A percentile compares a stretch with the other conserved stretches of the same genome.
phyloP scores from a whole-genome alignment of 2,329 filamentous ascomycete species.

The Penicillium sp. region DNA sequence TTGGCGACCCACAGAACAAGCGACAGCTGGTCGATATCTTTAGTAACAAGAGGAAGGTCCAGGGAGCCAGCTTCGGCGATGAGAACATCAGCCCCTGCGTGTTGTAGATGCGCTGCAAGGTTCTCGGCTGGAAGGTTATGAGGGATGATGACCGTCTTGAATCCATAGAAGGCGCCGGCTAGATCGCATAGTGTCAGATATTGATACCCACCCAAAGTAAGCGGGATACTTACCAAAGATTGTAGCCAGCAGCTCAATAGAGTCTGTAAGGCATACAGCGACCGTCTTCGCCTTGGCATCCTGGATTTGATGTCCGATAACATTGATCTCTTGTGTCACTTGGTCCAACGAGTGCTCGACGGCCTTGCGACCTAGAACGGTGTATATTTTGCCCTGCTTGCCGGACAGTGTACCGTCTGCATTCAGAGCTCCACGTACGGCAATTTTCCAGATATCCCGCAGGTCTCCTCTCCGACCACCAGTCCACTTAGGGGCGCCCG shows the following conservation, averaged over 20 bases:
- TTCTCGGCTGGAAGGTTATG: conserved; percentile 69
- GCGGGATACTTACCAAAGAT: conserved; percentile 60
- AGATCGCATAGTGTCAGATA: conserved; percentile 15
- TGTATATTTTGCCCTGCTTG: conserved; percentile 68
- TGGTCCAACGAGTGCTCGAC: conserved; percentile 69
- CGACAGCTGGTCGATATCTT: conserved; percentile 65
- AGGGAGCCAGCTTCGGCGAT: conserved; percentile 83
- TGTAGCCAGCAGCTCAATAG: conserved; percentile 75
- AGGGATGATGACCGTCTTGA: conserved; percentile 79
- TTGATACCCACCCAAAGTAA: background rate
- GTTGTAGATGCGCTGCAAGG: conserved; percentile 67
- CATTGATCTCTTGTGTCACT: conserved; percentile 78
- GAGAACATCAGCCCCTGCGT: conserved; percentile 72
- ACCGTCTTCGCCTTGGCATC: conserved; percentile 68
- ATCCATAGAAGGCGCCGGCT: conserved; percentile 84
- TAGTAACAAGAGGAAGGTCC: conserved; percentile 69
- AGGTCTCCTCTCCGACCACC: conserved; percentile 82
- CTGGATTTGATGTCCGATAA: conserved; percentile 74
- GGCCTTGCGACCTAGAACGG: conserved; percentile 71
- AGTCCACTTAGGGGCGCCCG: conserved; percentile 76
- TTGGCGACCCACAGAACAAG: conserved; percentile 91
- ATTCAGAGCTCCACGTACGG: conserved; percentile 60
- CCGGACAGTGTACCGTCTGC: conserved; percentile 59
- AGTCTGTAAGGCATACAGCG: conserved; percentile 89
- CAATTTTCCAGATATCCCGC: conserved; percentile 82